Percentiles rank a stretch among this genome's conserved stretches.
phyloP scores from a whole-genome alignment of 2,329 filamentous ascomycete genomes.

The Parastagonospora nodorum region DNA sequence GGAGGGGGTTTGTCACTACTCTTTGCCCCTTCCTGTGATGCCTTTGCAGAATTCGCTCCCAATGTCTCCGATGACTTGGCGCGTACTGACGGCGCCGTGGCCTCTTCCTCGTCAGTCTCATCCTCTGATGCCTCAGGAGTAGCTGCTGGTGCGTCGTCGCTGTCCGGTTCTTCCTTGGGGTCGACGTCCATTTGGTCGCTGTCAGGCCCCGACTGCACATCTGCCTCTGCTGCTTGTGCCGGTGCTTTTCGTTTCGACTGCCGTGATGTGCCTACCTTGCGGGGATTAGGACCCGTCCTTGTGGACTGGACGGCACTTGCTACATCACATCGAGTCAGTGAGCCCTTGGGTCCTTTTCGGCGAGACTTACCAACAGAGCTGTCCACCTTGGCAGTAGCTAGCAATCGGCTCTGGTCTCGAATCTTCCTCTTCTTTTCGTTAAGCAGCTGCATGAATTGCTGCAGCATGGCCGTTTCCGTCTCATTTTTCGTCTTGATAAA shows the following conservation, averaged over 20 bases:
- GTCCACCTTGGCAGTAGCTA: conserved; percentile 59
- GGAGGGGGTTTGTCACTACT: conserved; percentile 35
- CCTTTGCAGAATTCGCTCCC: conserved; percentile 22
- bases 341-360: background rate
- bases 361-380: background rate
- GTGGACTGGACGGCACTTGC: conserved; percentile 36
- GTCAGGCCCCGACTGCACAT: conserved; percentile 30
- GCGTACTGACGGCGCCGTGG: conserved; percentile 10
- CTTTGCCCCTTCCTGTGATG: conserved; percentile 15
- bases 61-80: conserved; percentile 22
- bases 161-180: conserved; percentile 33
- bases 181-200: conserved; percentile 42
- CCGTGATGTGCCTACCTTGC: conserved; percentile 41
- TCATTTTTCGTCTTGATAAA: conserved; percentile 68
- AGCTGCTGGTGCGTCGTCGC: conserved; percentile 26
- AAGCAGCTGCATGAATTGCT: conserved; percentile 71
- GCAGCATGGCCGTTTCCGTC: conserved; percentile 68
- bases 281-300: conserved; percentile 29
- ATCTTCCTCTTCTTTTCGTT: conserved; percentile 85
- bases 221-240: conserved; percentile 25
- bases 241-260: conserved; percentile 44
- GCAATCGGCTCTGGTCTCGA: conserved; percentile 69
- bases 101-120: conserved; percentile 43
- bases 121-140: conserved; percentile 45
- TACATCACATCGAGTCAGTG: conserved; percentile 6